Base-by-base conservation (phyloP, 2,329 filamentous ascomycete genomes). In the Sordariomycetes sp. region DNA sequence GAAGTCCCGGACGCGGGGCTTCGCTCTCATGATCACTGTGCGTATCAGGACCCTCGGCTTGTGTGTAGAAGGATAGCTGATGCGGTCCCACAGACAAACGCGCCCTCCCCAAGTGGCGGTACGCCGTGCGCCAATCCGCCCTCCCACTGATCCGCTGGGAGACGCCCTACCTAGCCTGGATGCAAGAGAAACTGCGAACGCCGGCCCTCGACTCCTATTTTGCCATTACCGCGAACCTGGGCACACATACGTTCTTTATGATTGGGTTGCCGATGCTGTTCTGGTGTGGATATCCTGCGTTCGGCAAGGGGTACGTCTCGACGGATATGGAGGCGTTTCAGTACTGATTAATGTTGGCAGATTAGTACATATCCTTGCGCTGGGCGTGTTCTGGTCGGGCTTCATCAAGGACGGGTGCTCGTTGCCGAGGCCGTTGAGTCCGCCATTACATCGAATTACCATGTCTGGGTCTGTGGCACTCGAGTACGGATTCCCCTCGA, bases 221-320 rank as follows among this genome's bases (percentile, higher is more conserved):
- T 60, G 90, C 92, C 33, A 86, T 93, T 44, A 94, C 88, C 1
- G 92, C 92, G 42, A 98, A 96, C 58, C 74, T 96, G 36, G 86
- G 92, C 44, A 98, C 92, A 1, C 92, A 98, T 61, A 98, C 92
- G 1, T 96, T 95, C 66, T 98, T 95, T 68, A 96, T 96, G 88
- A 73, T 94, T 45, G 82, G 86, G 38, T 65, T 98, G 50, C 92
- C 92, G 6, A 86, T 96, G 44, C 73, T 94, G 46, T 96, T 96
- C 65, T 98, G 92, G 92, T 94, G 86, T 50, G 90, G 90, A 35
- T 84, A 88, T 59, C 79, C 82, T 28, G 79, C 73, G 42, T 74
- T 94, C 45, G 92, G 86, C 36, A 82, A 92, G 65, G 88, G 82
- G 86, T 93, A 78, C 47, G 80, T 69, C 35, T 34, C 6, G 4